phyloP scores from a whole-genome alignment of 495 filamentous ascomycete species.

The Friedmanniomyces endolithicus region DNA sequence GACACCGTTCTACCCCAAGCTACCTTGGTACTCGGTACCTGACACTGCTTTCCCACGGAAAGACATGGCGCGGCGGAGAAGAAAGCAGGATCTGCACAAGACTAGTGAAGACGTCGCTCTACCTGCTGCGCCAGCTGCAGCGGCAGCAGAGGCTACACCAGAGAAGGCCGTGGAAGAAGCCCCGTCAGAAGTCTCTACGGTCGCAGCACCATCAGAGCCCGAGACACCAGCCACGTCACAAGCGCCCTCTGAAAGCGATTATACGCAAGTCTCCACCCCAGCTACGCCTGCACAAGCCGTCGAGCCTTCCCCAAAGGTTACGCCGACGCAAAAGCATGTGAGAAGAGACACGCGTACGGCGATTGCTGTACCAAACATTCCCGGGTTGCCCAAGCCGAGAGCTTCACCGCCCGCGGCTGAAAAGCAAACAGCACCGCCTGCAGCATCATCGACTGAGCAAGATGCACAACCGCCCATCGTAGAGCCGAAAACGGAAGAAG shows the following conservation, averaged over 20 bases:
- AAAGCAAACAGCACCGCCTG: conserved; percentile 23
- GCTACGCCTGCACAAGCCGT: conserved; percentile 39
- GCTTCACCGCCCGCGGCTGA: conserved; percentile 35
- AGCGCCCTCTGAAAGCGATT: conserved; percentile 50
- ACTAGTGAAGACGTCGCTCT: conserved; percentile 36
- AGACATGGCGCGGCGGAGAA: conserved; percentile 34
- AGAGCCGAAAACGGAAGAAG: conserved; percentile 17
- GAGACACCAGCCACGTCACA: conserved; percentile 59
- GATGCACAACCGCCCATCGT: conserved; percentile 19
- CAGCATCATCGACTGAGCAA: conserved; percentile 25
- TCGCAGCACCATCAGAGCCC: conserved; percentile 38
- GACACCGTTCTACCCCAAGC: conserved; percentile 48
- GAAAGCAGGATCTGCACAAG: conserved; percentile 30
- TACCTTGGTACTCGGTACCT: conserved; percentile 74
- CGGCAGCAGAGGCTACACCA: conserved; percentile 18
- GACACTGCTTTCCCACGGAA: conserved; percentile 51
- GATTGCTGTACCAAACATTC: conserved; percentile 54
- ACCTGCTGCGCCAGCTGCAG: conserved; percentile 34
- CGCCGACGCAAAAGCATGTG: conserved; percentile 29
- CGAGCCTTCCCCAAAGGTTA: conserved; percentile 14
- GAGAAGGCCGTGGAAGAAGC: conserved; percentile 24
- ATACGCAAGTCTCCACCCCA: conserved; percentile 60
- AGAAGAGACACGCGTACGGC: conserved; percentile 36
- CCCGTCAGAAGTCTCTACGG: conserved; percentile 27
- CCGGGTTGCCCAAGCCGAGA: conserved; percentile 48